Base-by-base conservation (phyloP, 495 filamentous ascomycete genomes). In the Xylaria acuta region DNA sequence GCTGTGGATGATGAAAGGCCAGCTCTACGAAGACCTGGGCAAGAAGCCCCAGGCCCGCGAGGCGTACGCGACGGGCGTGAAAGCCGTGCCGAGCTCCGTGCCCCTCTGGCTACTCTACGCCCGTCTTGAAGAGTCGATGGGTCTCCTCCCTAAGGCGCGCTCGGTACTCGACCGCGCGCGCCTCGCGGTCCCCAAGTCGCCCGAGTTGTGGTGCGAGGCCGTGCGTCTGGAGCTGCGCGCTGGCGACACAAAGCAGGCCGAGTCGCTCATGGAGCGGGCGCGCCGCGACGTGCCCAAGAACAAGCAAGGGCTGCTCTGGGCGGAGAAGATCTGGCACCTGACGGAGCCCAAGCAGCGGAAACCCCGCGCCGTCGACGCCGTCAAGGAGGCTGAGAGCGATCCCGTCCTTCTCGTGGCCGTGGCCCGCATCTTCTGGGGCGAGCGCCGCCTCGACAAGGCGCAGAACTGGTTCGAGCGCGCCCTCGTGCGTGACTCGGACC, bases 1-100 rank as follows among this genome's bases (percentile, higher is more conserved):
- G 79, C 88, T 99, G 14, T 97, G 94, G 91, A 97, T 97, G 93
- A 93, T 97, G 85, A 99, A 98, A 82, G 96, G 97, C 5, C 96
- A 99, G 75, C 93, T 98, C 72, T 99, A 98, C 86, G 92, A 97
- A 75, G 83, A 88, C 20, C 87, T 92, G 64, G 88, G 85, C 72
- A 92, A 92, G 78, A 83, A 92, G 47, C 90, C 93, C 0, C 92
- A 97, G 78, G 96, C 97, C 5, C 89, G 95, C 59, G 94, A 99
- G 78, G 95, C 97, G 1, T 98, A 96, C 82, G 89, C 88, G 72
- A 92, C 92, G 45, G 96, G 97, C 53, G 97, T 94, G 3, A 92
- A 94, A 60, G 94, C 93, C 20, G 94, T 93, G 62, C 88, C 94
- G 5, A 90, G 92, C 34, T 94, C 93, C 1, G 89, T 95, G 1